Evolutionary conservation across 139 green algal species (phyloP), one percentile per base, ranked within the genome.

Genomic region (Raphidocelis subcapitata): DNA sequence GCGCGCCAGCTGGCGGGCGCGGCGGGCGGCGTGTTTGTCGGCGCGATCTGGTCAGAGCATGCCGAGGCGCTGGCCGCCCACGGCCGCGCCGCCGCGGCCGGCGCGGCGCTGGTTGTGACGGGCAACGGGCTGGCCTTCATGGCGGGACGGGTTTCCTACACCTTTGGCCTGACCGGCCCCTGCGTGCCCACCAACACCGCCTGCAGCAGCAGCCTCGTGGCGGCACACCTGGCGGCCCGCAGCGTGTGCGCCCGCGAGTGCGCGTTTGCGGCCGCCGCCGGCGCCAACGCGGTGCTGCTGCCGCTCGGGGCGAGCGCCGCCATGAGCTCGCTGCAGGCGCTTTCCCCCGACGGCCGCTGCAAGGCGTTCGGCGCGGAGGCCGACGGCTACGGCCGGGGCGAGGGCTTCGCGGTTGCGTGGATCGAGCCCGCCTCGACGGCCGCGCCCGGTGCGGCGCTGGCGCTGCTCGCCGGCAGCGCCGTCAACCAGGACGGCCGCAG

Each of bases 401-500:
- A 96, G 59, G 91, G 89, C 72, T 93, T 89, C 65, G 75, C 81
- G 0, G 79, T 84, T 0, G 23, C 81, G 0, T 35, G 93, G 3
- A 32, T 95, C 28, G 82, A 93, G 71, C 65, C 54, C 15, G 51
- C 15, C 28, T 36, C 29, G 33, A 15, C 31, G 32, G 57, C 65
- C 61, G 33, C 61, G 0, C 15, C 61, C 1, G 28, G 62, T 26
- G 12, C 41, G 57, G n/a, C 61, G 32, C 62, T 85, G 26, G 83
- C 79, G 0, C 61, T 92, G 47, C 56, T 96, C 0, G 66, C 66
- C 3, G 90, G 88, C 1, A 87, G 76, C 26, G 81, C 91, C 0
- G 90, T 97, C 26, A 97, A 97, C 78, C 91, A 97, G 80, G 93
- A 97, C 72, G 93, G 93, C 12, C 81, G 92, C 60, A 94, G 87